phyloP scores from a whole-genome alignment of 306 rosid species.

The Quercus variabilis region DNA sequence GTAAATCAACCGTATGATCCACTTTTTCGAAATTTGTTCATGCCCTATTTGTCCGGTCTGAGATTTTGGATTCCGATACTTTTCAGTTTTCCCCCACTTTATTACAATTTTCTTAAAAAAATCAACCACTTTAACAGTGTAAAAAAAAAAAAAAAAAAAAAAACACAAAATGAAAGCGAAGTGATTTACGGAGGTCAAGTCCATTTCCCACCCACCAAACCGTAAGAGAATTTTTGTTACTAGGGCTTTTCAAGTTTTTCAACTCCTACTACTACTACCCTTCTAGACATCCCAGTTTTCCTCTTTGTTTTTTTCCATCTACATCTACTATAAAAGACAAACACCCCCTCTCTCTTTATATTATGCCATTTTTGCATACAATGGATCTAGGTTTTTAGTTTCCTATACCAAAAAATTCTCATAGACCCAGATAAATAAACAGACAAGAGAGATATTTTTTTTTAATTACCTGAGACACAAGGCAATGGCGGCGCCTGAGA shows the following conservation, averaged over 20 bases:
- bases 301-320: slow-evolving; percentile 6
- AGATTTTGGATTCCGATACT: slow-evolving; percentile 62
- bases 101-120: slow-evolving; percentile 9
- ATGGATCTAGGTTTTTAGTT: slow-evolving; percentile 30
- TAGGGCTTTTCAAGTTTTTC: not conserved
- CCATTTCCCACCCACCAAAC: slow-evolving; percentile 3
- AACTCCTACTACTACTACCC: not conserved
- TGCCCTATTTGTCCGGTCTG: slow-evolving; percentile 70
- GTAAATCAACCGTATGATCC: slow-evolving; percentile 23
- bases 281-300: slow-evolving; percentile 12
- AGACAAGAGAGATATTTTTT: too few relatives aligned
- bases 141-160: slow-evolving; percentile 29
- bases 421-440: too few relatives aligned
- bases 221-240: not conserved
- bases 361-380: not conserved
- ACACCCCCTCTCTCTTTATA: not conserved
- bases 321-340: not conserved
- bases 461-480: not conserved
- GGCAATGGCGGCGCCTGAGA: slow-evolving; percentile 59
- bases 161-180: not conserved
- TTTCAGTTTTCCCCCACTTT: not conserved
- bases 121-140: slow-evolving; percentile 12
- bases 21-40: slow-evolving; percentile 65
- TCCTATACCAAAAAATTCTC: not conserved
- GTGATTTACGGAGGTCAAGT: slow-evolving; percentile 13